phyloP scores from a whole-genome alignment of 2,329 filamentous ascomycete species.

The Tolypocladium tundrense region DNA sequence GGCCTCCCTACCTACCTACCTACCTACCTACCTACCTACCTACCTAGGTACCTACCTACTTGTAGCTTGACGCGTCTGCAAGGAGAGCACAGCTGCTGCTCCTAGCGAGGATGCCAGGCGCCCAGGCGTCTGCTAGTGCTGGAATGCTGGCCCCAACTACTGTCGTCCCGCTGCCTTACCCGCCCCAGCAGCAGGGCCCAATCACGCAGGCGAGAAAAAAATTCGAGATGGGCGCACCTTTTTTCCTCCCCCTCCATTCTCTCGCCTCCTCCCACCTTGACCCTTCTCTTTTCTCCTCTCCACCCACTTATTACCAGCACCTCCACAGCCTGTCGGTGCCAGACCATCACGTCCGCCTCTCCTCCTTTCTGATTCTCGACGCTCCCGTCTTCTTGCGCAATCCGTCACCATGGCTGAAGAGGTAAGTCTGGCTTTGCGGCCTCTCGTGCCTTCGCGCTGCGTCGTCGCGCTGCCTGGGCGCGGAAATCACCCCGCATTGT shows the following conservation, averaged over 20 bases:
- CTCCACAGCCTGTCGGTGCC: slow-evolving; percentile 10
- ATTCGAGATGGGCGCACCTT: slow-evolving; percentile 15
- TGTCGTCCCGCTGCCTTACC: not conserved
- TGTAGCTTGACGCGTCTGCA: no score
- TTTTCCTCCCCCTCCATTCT: slow-evolving; percentile 17
- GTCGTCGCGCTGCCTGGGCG: slow-evolving; percentile 9
- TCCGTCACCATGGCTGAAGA: slow-evolving; percentile 49
- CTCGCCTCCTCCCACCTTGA: slow-evolving; percentile 17
- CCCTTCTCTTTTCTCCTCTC: slow-evolving; percentile 9
- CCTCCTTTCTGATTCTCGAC: slow-evolving; percentile 9
- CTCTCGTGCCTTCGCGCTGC: slow-evolving; percentile 11
- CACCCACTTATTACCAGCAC: slow-evolving; percentile 11
- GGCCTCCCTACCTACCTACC: no score
- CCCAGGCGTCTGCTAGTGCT: not conserved
- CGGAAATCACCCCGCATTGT: slow-evolving; percentile 38
- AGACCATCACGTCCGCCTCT: slow-evolving; percentile 12
- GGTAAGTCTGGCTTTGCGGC: slow-evolving; percentile 28
- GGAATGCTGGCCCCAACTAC: not conserved
- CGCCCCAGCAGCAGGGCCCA: slow-evolving; percentile 12
- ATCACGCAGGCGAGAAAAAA: slow-evolving; percentile 28
- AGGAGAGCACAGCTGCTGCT: no score
- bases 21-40: no score
- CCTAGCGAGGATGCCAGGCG: no score
- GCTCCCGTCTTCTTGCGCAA: slow-evolving; percentile 26
- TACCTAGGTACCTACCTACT: no score